Evolutionary conservation across 1,139 yeast genomes (phyloP), one percentile per base, ranked within the genome.

Genomic region (Wickerhamomyces sp.): DNA sequence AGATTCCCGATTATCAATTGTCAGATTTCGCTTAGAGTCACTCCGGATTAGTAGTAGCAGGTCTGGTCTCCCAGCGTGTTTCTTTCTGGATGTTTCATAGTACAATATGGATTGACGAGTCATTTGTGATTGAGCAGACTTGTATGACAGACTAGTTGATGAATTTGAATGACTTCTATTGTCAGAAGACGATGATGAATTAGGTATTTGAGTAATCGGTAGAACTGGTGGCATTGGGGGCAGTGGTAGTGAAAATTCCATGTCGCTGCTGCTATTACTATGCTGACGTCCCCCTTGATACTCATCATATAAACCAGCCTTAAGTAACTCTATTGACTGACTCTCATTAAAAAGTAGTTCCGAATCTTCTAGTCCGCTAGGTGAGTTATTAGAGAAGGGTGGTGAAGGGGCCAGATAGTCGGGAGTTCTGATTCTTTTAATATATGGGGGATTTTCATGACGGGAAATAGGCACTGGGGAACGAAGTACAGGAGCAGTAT

Each of bases 51-150:
- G 23, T 9, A 49, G 32, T 11, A 51, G 26, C 29, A 44, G 52
- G 6, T 18, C 5, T 18, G 50, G 52, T 5, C 49, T 39, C 2
- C 55, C 55, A 9, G 34, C 32, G 2, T 48, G 44, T 36, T 44
- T 57, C 31, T 52, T 52, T 45, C 61, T 51, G n/a, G 61, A 48
- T 32, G 45, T 42, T 38, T 57, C 60, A 44, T 39, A 51, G 23
- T 46, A 45, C 29, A 51, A 15, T 6, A 55, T 41, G 3, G 56
- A 49, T 29, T 47, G 47, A 18, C 53, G 37, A 2, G 40, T 38
- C 13, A 23, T 10, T 14, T 36, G n/a, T 14, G 29, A 27, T 8
- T 18, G 14, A 15, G 47, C 43, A 2, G 54, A 45, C 18, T 44
- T 48, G 35, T 27, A 41, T 1, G 57, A 52, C 4, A 38, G 34